Base-by-base conservation (phyloP, 2,329 filamentous ascomycete genomes). In the Aureobasidium sp. region DNA sequence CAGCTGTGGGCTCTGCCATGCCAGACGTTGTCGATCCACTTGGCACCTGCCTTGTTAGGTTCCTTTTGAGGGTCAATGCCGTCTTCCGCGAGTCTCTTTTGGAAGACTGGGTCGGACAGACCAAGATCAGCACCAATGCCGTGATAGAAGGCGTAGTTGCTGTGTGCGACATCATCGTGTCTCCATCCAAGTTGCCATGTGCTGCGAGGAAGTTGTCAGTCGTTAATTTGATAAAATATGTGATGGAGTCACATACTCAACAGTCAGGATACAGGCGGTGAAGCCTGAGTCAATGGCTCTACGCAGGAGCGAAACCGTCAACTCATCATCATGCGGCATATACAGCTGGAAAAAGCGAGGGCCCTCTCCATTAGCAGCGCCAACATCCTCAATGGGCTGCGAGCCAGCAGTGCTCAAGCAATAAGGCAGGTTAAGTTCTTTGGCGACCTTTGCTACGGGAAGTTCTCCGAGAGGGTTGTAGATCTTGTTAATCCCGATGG, bases 1-100 rank as follows among this genome's bases (percentile, higher is more conserved):
- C 87, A 90, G n/a, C 76, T 79, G 71, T 81, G 83, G 6, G 83
- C 82, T 2, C 81, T 76, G 0, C 84, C 84, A 70, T 87, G 84
- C 84, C 84, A 87, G 51, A 87, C 78, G 50, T 79, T 82, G 66
- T 87, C 84, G 65, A 87, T 87, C 84, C 84, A 87, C 64, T 82
- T 78, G 0, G 81, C 79, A 2, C 82, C 81, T 0, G 83, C 84
- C 64, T 79, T 77, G 41, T 84, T 80, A 1, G 79, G 77, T 56
- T 82, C 73, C 44, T 72, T 81, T 46, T 75, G 69, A 0, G 80
- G 77, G 69, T 87, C 82, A 53, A 87, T 84, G 0, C 78, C 79
- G 1, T 70, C 75, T 47, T 82, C 80, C 32, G 72, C 71, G 27
- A 86, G 72, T 0, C 80, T 71, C 65, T 79, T 78, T 66, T 80